Evolutionary conservation across 352 stramenopile genomes (phyloP).

Genomic region (Saprolegnia diclina): DNA sequence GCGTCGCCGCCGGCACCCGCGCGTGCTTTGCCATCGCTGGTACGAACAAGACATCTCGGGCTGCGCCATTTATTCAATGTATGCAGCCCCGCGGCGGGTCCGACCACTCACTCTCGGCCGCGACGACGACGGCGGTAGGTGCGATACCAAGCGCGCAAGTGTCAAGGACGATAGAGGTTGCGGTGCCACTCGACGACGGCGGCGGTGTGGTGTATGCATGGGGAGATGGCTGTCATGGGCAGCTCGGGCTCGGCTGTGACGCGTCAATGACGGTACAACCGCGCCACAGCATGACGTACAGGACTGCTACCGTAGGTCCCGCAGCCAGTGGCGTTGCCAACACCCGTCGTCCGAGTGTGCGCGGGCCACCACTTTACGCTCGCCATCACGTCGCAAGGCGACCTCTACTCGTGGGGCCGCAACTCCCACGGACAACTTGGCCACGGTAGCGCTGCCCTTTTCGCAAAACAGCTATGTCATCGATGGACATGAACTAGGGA

Average conservation of each 20-base stretch:
- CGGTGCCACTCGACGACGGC: slow-evolving; percentile 13
- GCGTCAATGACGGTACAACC: neutral
- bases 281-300: neutral
- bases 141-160: neutral
- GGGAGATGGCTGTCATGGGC: slow-evolving; percentile 47
- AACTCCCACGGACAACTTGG: slow-evolving; percentile 58
- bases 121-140: neutral
- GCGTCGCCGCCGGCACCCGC: slow-evolving; percentile 44
- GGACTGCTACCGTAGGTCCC: slow-evolving; percentile 32
- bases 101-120: neutral
- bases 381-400: slow-evolving; percentile 36
- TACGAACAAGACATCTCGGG: slow-evolving; percentile 18
- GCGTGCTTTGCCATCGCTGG: slow-evolving; percentile 55
- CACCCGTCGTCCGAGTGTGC: slow-evolving; percentile 39
- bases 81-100: slow-evolving; percentile 18
- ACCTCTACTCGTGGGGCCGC: slow-evolving; percentile 55
- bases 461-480: too few species aligned
- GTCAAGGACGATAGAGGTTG: neutral
- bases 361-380: slow-evolving; percentile 63
- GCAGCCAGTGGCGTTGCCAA: slow-evolving; percentile 25
- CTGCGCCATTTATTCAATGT: neutral
- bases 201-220: slow-evolving; percentile 48
- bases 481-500: slow-evolving; percentile 22
- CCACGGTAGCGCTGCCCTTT: slow-evolving; percentile 19
- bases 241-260: slow-evolving; percentile 44